A percentile compares a stretch with the other conserved stretches of the same genome.
Evolutionary conservation across 1,284 basidiomycete species (phyloP).

Genomic region (Austroboletus olivaceoglutinosus): DNA sequence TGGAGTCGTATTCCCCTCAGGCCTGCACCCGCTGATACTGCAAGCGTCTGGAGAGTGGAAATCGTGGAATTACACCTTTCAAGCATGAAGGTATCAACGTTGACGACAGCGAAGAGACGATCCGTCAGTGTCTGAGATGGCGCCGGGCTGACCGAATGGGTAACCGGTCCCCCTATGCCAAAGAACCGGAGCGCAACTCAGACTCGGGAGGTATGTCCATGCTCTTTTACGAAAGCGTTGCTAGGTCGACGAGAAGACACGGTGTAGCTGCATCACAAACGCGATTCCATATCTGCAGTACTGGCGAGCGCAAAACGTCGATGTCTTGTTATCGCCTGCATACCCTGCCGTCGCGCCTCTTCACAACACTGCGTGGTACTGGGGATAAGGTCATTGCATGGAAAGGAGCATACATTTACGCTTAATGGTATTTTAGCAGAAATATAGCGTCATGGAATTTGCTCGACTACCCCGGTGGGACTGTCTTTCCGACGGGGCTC

Average conservation of each 20-base stretch:
- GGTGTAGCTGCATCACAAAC: not conserved
- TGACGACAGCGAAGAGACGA: not conserved
- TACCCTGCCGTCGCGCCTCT: not conserved
- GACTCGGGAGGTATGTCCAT: not conserved
- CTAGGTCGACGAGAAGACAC: not conserved
- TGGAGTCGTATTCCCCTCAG: too few relatives aligned
- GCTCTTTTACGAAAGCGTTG: not conserved
- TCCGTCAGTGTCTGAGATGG: not conserved
- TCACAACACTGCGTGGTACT: not conserved
- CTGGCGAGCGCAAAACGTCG: not conserved
- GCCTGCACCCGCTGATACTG: too few relatives aligned
- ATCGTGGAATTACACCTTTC: too few relatives aligned
- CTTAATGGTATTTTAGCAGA: not conserved
- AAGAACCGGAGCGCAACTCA: not conserved
- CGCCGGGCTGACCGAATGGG: not conserved
- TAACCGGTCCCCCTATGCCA: too few relatives aligned
- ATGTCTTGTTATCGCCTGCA: not conserved
- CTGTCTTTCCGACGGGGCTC: not conserved
- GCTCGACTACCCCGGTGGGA: conserved; percentile 8
- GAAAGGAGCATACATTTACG: not conserved
- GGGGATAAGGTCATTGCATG: not conserved
- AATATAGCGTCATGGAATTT: conserved; percentile 30
- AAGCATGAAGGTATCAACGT: too few relatives aligned
- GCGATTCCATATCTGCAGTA: not conserved
- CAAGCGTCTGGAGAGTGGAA: too few relatives aligned